Evolutionary conservation across 1,139 yeast species (phyloP), one percentile per base, ranked within the genome.

Genomic region (Wickerhamomyces sp.): DNA sequence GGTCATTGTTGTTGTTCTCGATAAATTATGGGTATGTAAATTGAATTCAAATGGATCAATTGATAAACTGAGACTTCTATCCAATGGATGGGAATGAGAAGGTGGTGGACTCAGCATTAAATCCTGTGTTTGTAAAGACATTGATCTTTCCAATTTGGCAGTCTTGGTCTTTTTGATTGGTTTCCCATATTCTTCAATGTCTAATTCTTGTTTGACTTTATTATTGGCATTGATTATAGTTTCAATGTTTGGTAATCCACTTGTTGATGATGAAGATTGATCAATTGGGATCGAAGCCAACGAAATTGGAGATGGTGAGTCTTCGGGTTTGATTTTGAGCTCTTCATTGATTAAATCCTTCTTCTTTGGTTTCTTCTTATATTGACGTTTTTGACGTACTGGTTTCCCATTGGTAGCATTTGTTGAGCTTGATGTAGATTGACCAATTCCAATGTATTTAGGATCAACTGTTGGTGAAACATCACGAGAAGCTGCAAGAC

Each of bases 401-500:
- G 29, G 13, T 39, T 34, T 15, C 30, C 26, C 9, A 4, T 10
- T n/a, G 10, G 26, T 4, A 27, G 31, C 23, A 27, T 33, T 40
- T 15, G 37, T 7, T 15, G 36, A 6, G 6, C 36, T n/a, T 9
- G 43, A 13, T 23, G 34, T 15, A 11, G 18, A 23, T 10, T 14
- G 37, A 14, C 26, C 34, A 48, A 53, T 50, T 1, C 54, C 56
- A 37, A 56, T 56, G n/a, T 50, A 49, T 37, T 51, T 57, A 6
- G 71, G 70, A 50, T 66, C 68, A 34, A 64, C 60, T 1, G 68
- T 64, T 37, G 57, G 56, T 1, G 68, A 55, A n/a, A 54, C 57
- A n/a, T 55, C 58, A 33, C 54, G 40, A 5, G 56, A 41, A 6
- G 50, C 40, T 6, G 23, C 23, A 18, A 45, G 13, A 10, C 30